phyloP scores from a whole-genome alignment of 169 alveolate species.

The Cryptosporidium meleagridis region DNA sequence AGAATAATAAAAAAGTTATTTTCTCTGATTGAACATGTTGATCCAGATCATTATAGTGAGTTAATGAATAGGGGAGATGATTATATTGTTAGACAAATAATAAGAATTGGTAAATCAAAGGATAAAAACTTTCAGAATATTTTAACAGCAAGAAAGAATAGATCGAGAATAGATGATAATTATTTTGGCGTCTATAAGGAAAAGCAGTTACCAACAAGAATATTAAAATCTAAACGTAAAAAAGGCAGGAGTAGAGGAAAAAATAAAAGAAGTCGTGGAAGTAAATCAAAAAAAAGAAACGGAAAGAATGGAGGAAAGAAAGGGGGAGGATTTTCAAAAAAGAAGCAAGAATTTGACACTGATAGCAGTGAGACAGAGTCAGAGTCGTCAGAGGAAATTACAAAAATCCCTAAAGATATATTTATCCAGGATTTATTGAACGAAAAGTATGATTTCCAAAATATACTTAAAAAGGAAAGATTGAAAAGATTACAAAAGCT shows the following conservation, averaged over 20 bases:
- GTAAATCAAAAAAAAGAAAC: background rate
- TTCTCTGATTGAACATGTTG: conserved; percentile 4
- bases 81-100: conserved; percentile 37
- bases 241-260: background rate
- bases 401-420: conserved; percentile 29
- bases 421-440: conserved; percentile 21
- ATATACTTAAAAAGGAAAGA: conserved; percentile 54
- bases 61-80: conserved; percentile 35
- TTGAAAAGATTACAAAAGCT: conserved; percentile 36
- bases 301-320: background rate
- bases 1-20: conserved; percentile 23
- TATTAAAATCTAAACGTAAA: background rate
- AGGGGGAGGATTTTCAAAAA: background rate
- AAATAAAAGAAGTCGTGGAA: background rate
- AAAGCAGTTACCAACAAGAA: background rate
- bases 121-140: conserved; percentile 24
- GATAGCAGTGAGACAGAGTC: background rate
- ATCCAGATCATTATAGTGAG: conserved; percentile 42
- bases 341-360: background rate
- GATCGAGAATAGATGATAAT: background rate
- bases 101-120: conserved; percentile 30
- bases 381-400: background rate
- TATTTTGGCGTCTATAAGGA: conserved; percentile 3
- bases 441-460: conserved; percentile 54
- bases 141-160: conserved; percentile 19